Conservation (phyloP, 2,329 filamentous ascomycete species). For the Fusarium penzigii region DNA sequence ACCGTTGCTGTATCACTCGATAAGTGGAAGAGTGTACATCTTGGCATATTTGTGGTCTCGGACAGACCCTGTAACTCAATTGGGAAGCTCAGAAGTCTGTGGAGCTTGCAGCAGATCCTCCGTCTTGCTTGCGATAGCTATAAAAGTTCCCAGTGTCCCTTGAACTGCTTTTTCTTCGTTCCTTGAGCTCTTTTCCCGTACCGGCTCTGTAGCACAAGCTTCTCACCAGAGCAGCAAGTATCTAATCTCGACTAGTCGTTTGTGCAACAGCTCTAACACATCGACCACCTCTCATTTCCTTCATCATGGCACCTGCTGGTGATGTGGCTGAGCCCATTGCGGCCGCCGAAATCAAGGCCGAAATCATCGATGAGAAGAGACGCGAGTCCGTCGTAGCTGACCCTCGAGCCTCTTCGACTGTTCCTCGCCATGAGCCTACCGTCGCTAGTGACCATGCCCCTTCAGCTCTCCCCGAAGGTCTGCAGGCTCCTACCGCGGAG, state of each 20-base stretch:
- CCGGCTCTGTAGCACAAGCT: constrained; percentile 1
- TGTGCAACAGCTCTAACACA: neutral
- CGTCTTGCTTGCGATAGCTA: constrained; percentile 2
- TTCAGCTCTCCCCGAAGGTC: constrained; percentile 2
- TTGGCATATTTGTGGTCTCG: neutral
- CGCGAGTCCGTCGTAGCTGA: constrained; percentile 30
- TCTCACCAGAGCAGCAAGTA: neutral
- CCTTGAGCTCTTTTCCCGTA: neutral
- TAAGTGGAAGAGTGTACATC: neutral
- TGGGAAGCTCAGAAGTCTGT: neutral
- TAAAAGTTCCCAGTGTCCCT: constrained; percentile 8
- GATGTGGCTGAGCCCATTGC: constrained; percentile 39
- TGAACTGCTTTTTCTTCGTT: neutral
- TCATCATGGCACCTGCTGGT: constrained; percentile 32
- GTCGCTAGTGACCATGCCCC: neutral
- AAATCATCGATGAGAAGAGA: constrained; percentile 32
- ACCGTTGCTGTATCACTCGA: neutral
- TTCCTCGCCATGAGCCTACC: neutral
- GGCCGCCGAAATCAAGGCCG: constrained; percentile 29
- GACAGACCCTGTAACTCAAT: neutral
- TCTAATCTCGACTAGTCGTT: neutral
- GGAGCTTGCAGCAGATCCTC: neutral
- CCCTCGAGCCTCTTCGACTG: constrained; percentile 25
- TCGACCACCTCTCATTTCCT: constrained; percentile 1
- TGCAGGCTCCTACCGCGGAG: constrained; percentile 25